Evolutionary conservation across 164 flowering plant species (phyloP).

Genomic region (Cinnamomum chago): DNA sequence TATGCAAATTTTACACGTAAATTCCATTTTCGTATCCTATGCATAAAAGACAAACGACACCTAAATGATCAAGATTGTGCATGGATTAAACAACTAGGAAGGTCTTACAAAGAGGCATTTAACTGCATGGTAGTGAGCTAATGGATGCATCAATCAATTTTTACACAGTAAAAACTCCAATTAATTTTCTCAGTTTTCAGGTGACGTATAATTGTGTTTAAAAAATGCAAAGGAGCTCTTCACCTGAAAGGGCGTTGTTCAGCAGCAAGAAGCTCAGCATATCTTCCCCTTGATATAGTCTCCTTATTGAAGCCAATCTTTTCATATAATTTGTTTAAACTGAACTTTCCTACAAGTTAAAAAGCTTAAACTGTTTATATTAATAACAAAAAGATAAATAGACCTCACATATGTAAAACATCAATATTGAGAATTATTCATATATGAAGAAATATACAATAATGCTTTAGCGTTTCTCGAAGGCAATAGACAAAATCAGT

Average conservation of each 20-base stretch:
- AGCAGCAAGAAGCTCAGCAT: conserved; percentile 77
- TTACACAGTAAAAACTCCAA: neutral
- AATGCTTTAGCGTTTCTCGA: too few relatives aligned
- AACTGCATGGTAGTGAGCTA: neutral
- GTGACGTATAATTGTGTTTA: neutral
- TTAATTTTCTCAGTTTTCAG: neutral
- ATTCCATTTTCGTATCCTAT: too few relatives aligned
- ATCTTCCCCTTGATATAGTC: conserved; percentile 85
- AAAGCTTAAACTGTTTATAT: conserved; percentile 1
- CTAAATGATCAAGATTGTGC: too few relatives aligned
- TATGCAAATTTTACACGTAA: too few relatives aligned
- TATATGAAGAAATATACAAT: too few relatives aligned
- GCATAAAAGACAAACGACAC: too few relatives aligned
- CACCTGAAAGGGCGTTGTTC: conserved; percentile 90
- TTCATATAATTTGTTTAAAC: conserved; percentile 69
- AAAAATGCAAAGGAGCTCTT: conserved; percentile 8
- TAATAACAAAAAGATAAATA: neutral
- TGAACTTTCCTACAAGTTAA: conserved; percentile 59
- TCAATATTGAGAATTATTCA: too few relatives aligned
- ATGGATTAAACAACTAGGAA: too few relatives aligned
- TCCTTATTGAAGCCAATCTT: conserved; percentile 93
- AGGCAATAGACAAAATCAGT: too few relatives aligned
- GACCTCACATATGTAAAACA: too few relatives aligned
- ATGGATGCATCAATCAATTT: neutral
- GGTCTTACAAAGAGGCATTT: neutral